phyloP scores from a whole-genome alignment of 2,329 filamentous ascomycete species.

The Lecanicillium sp. region DNA sequence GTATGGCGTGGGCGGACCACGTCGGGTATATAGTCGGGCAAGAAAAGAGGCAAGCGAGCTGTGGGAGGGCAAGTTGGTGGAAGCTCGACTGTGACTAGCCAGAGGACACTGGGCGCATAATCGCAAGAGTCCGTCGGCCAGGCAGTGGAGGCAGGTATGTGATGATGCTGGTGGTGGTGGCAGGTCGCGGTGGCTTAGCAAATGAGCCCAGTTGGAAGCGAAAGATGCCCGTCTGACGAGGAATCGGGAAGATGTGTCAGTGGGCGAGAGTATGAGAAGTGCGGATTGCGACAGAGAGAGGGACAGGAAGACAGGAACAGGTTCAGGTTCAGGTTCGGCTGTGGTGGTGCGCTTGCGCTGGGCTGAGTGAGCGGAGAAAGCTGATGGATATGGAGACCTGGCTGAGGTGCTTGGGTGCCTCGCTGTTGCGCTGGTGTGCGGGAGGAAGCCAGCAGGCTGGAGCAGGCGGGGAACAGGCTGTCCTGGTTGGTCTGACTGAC shows the following conservation, averaged over 20 bases:
- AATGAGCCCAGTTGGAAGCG: conserved; percentile 10
- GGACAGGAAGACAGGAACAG: not conserved
- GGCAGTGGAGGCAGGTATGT: too few species aligned
- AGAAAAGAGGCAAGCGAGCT: conserved; percentile 15
- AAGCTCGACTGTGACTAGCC: not conserved
- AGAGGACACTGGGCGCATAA: conserved; percentile 9
- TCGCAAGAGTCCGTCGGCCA: conserved; percentile 4
- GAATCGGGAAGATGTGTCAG: conserved; percentile 3
- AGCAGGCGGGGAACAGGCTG: not conserved
- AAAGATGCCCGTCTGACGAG: conserved; percentile 1
- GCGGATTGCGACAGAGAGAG: not conserved
- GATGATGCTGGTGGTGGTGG: not conserved
- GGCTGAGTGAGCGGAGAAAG: conserved; percentile 8
- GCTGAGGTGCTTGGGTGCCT: too few species aligned
- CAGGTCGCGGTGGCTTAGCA: not conserved
- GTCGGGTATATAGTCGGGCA: conserved; percentile 29
- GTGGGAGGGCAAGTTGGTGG: not conserved
- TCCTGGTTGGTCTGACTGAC: not conserved
- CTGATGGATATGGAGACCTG: conserved; percentile 6
- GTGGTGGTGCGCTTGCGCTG: conserved; percentile 1
- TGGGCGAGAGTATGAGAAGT: not conserved
- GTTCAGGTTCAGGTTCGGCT: conserved; percentile 8
- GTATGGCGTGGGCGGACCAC: conserved; percentile 20
- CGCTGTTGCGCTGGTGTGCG: too few species aligned
- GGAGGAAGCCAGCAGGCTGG: too few species aligned